Evolutionary conservation across 2,329 filamentous ascomycete species (phyloP).

Genomic region (Penicillium oxalicum): DNA sequence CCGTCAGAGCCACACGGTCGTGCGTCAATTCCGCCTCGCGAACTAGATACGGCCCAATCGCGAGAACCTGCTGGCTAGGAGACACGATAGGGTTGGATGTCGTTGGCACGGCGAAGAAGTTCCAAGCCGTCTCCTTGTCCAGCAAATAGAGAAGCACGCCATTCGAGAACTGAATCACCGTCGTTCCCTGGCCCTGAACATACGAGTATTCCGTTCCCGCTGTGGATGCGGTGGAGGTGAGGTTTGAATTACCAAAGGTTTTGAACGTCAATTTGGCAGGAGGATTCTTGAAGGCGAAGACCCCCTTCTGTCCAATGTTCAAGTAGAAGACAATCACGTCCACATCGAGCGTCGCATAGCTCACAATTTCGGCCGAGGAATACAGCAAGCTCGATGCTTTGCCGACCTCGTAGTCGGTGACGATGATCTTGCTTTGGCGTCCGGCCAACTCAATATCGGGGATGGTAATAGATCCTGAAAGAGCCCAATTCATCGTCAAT

Average conservation of each 20-base stretch:
- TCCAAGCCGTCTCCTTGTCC: slow-evolving; percentile 50
- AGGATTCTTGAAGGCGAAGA: slow-evolving; percentile 45
- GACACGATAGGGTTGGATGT: slow-evolving; percentile 42
- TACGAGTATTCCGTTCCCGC: slow-evolving; percentile 40
- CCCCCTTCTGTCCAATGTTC: slow-evolving; percentile 44
- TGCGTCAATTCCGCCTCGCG: slow-evolving; percentile 34
- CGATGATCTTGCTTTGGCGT: slow-evolving; percentile 50
- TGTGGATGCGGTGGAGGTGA: slow-evolving; percentile 27
- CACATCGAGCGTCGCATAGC: slow-evolving; percentile 39
- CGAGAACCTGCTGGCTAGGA: slow-evolving; percentile 44
- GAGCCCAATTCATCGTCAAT: not conserved
- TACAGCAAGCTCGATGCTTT: slow-evolving; percentile 43
- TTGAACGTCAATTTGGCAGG: slow-evolving; percentile 33
- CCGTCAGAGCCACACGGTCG: slow-evolving; percentile 32
- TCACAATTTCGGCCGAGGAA: slow-evolving; percentile 47
- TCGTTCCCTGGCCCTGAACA: slow-evolving; percentile 43
- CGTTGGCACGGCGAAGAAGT: slow-evolving; percentile 51
- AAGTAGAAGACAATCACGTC: slow-evolving; percentile 48
- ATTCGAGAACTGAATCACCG: slow-evolving; percentile 46
- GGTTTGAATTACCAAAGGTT: slow-evolving; percentile 36
- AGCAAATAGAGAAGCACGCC: slow-evolving; percentile 49
- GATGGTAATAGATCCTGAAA: slow-evolving; percentile 19
- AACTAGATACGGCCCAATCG: slow-evolving; percentile 43
- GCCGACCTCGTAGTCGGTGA: slow-evolving; percentile 49
- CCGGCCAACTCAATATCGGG: slow-evolving; percentile 47